Evolutionary conservation across 164 flowering plant species (phyloP).

Genomic region (Magnolia sinica): DNA sequence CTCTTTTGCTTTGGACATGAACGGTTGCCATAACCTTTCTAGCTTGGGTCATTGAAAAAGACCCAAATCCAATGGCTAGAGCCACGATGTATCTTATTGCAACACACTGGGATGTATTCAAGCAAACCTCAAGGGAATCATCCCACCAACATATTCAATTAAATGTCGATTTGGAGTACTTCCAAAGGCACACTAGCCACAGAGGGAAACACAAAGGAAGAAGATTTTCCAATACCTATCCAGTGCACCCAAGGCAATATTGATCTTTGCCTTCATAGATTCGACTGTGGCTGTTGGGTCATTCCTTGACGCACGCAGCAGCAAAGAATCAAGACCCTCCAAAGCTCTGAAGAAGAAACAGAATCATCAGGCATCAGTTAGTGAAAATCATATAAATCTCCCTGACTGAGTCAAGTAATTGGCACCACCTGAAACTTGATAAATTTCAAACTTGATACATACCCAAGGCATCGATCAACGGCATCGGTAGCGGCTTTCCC

Average conservation of each 20-base stretch:
- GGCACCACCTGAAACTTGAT: background rate
- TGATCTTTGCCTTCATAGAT: constrained; percentile 66
- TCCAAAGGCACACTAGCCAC: background rate
- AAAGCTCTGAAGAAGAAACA: constrained; percentile 49
- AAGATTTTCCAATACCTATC: constrained; percentile 50
- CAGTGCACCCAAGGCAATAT: constrained; percentile 50
- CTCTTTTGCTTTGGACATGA: no score
- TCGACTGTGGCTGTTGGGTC: constrained; percentile 51
- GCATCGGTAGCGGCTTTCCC: constrained; percentile 57
- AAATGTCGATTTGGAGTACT: no score
- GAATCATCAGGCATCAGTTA: background rate
- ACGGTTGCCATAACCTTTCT: no score
- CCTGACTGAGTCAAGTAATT: background rate
- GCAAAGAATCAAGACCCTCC: constrained; percentile 84
- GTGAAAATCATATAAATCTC: no score
- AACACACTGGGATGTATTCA: no score
- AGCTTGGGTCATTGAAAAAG: no score
- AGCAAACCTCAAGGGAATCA: background rate
- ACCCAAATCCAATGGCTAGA: no score
- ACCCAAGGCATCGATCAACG: constrained; percentile 94
- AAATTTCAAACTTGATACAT: constrained; percentile 7
- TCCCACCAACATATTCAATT: no score
- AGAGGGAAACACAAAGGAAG: background rate
- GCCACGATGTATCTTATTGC: no score
- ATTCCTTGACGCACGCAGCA: constrained; percentile 78